phyloP scores from a whole-genome alignment of 2,329 filamentous ascomycete species.

The Arthrobotrys musiformis region DNA sequence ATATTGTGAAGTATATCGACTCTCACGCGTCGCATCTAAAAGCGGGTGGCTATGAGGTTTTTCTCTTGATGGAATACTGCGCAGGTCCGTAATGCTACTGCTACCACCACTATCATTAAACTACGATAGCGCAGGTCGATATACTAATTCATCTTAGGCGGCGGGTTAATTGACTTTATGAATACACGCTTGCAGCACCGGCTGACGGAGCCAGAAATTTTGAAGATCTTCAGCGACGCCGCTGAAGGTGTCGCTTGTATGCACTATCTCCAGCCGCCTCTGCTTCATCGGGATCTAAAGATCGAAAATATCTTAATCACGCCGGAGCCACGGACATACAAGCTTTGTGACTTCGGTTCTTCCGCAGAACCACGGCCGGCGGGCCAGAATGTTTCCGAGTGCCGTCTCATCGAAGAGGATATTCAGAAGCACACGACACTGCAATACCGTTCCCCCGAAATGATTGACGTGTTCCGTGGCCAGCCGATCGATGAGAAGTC shows the following conservation, averaged over 20 bases:
- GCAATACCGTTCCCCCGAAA: slow-evolving; percentile 97
- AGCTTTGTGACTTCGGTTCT: slow-evolving; percentile 97
- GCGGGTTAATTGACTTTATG: slow-evolving; percentile 99
- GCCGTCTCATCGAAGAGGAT: slow-evolving; percentile 92
- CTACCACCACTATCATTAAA: background rate
- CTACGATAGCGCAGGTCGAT: background rate
- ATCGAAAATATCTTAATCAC: slow-evolving; percentile 97
- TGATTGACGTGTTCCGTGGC: slow-evolving; percentile 97
- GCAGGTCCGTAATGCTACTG: slow-evolving; percentile 54
- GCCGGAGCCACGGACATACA: slow-evolving; percentile 79
- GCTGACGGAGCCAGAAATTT: slow-evolving; percentile 94
- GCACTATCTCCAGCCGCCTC: slow-evolving; percentile 95
- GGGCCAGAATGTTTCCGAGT: slow-evolving; percentile 86
- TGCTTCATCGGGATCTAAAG: slow-evolving; percentile 94
- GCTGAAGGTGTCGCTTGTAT: slow-evolving; percentile 97
- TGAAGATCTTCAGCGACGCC: slow-evolving; percentile 96
- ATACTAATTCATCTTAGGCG: slow-evolving; percentile 67
- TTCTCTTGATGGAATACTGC: slow-evolving; percentile 97
- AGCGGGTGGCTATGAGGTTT: slow-evolving; percentile 95
- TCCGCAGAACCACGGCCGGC: slow-evolving; percentile 84
- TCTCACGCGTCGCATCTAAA: slow-evolving; percentile 95
- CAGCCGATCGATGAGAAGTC: slow-evolving; percentile 98
- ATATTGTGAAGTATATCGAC: slow-evolving; percentile 98
- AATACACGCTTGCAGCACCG: slow-evolving; percentile 96
- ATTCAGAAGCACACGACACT: slow-evolving; percentile 96